These are phyloP conservation scores for Pseudotulostoma volvatum DNA, from an alignment of 495 filamentous ascomycete species.

Conservation along the genomic window DNA sequence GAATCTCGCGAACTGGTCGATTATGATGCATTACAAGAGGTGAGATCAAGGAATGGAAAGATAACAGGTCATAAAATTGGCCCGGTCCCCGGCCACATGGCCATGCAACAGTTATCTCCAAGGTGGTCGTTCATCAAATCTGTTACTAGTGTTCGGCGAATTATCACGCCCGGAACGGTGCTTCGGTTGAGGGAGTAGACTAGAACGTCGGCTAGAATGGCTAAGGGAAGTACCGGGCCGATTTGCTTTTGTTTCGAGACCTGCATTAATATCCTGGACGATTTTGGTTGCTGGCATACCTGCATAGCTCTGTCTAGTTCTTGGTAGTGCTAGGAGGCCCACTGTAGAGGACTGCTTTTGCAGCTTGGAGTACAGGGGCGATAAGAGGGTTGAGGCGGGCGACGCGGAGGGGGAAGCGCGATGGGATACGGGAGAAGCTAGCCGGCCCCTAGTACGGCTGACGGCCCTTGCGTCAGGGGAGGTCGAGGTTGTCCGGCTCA, in stretches of 20 bases:
- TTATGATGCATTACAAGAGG: slow-evolving; percentile 2
- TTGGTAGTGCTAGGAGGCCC: slow-evolving; percentile 17
- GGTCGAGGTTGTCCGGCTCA: slow-evolving; percentile 23
- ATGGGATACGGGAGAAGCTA: slow-evolving; percentile 23
- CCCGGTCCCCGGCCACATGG: background rate
- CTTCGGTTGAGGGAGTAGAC: slow-evolving; percentile 31
- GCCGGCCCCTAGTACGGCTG: slow-evolving; percentile 24
- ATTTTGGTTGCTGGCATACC: slow-evolving; percentile 8
- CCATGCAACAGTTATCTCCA: slow-evolving; percentile 15
- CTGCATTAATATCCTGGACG: slow-evolving; percentile 13
- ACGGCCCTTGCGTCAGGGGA: slow-evolving; percentile 26
- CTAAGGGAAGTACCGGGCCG: slow-evolving; percentile 32
- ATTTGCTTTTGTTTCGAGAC: slow-evolving; percentile 11
- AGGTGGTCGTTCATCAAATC: slow-evolving; percentile 21
- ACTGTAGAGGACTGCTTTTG: slow-evolving; percentile 6
- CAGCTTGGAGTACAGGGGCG: slow-evolving; percentile 28
- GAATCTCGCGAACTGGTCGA: background rate
- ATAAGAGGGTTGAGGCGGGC: slow-evolving; percentile 16
- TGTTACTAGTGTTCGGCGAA: slow-evolving; percentile 13
- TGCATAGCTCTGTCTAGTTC: slow-evolving; percentile 29
- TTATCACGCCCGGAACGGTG: slow-evolving; percentile 15
- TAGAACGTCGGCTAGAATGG: slow-evolving; percentile 31
- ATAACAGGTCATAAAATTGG: background rate
- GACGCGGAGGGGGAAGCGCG: slow-evolving; percentile 21
- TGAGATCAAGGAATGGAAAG: slow-evolving; percentile 2